Evolutionary conservation across 371 early-diverging fungal genomes (phyloP), one percentile per base, ranked within the genome.

Genomic region (Neoconidiobolus thromboides): DNA sequence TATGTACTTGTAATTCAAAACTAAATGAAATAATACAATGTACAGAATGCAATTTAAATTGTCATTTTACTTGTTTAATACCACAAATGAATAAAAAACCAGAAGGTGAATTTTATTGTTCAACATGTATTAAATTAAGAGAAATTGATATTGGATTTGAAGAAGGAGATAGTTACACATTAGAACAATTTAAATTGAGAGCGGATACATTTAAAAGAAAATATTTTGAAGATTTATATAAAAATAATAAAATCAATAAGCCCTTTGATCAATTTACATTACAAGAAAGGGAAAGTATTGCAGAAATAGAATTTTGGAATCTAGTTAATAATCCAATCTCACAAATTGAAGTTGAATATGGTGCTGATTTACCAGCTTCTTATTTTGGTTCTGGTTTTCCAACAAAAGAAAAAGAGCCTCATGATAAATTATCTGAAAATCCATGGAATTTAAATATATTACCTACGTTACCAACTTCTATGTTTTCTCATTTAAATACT

Each of bases 131-230:
- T 40, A 74, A 80, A 46, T 72, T 74, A 5, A 77, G 81, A 5
- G 90, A 88, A n/a, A 73, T 77, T 40, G 91, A 92, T 58, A 95
- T 86, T 72, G 97, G 93, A 1, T 96, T 94, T 62, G 91, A 89
- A 64, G 89, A 86, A 46, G 89, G 91, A 0, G 78, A 76, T 36
- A 82, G 81, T 63, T 85, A 89, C 62, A 76, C 78, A 12, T 72
- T 96, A n/a, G 66, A 69, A 46, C 76, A 79, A 2, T 96, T 96
- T 65, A 84, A 90, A 63, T 67, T 78, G 54, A 76, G 80, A 40
- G 81, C 86, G 65, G 79, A 91, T 60, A 70, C 68, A 12, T 94
- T 95, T 72, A 91, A 92, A 70, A 72, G 76, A 40, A 63, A 73
- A 10, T 87, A 82, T 76, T 92, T 95, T 65, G 6, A 50, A 26